A percentile compares a stretch with the other conserved stretches of the same genome.
These are phyloP conservation scores for Durusdinium trenchii DNA, from an alignment of 73 alveolate species.

Conservation along the genomic window DNA sequence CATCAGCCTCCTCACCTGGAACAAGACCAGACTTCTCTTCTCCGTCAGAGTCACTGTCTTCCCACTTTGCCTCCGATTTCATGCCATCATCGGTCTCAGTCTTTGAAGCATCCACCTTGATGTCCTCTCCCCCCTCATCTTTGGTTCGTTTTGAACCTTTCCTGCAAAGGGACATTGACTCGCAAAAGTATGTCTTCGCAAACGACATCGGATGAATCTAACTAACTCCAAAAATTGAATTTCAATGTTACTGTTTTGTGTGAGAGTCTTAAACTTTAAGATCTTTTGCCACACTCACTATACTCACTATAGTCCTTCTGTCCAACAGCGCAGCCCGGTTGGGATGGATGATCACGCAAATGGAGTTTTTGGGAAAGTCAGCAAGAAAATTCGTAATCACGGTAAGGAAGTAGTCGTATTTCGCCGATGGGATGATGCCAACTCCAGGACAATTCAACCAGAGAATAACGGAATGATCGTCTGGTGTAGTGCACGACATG, in stretches of 20 bases:
- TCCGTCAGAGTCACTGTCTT: background rate
- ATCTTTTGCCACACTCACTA: background rate
- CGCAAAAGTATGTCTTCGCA: too few relatives aligned
- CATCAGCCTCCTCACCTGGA: constrained; percentile 7
- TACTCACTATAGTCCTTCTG: background rate
- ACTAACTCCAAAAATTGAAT: background rate
- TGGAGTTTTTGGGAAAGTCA: background rate
- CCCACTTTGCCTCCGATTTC: background rate
- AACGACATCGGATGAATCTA: background rate
- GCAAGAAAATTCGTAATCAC: background rate
- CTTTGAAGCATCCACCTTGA: background rate
- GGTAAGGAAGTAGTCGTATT: constrained; percentile 8
- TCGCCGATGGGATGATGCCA: background rate
- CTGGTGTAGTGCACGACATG: background rate
- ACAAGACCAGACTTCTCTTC: background rate
- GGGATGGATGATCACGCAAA: constrained; percentile 2
- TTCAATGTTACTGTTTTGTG: background rate
- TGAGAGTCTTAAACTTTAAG: background rate
- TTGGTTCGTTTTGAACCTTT: too few relatives aligned
- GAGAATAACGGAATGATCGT: background rate
- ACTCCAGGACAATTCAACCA: background rate
- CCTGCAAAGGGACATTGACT: too few relatives aligned
- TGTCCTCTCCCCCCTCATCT: background rate
- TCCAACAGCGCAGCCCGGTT: background rate
- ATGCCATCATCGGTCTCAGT: background rate